Conservation (phyloP, 2,329 filamentous ascomycete genomes). For the Xylariaceae sp. region DNA sequence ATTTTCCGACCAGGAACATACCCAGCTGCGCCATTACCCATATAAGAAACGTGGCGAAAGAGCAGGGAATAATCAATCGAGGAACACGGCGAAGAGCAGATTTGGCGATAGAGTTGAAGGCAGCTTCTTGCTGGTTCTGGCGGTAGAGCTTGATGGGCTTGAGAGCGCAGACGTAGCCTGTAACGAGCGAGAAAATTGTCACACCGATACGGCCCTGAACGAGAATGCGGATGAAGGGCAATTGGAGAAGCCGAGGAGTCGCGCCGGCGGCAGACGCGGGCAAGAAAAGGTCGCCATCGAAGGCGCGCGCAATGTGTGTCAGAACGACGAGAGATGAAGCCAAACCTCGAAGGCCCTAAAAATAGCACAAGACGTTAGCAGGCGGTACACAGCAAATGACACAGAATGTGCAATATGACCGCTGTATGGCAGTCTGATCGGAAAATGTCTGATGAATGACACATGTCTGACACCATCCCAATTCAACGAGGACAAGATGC, state of each 20-base stretch:
- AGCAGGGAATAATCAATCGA: constrained; percentile 54
- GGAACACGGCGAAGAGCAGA: constrained; percentile 57
- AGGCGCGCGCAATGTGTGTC: constrained; percentile 50
- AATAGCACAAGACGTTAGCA: constrained; percentile 2
- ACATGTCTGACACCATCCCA: too few species aligned
- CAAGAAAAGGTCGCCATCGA: constrained; percentile 47
- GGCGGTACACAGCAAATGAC: not conserved
- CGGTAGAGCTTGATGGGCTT: constrained; percentile 55
- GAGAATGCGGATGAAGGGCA: constrained; percentile 55
- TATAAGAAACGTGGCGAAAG: constrained; percentile 49
- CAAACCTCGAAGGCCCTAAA: constrained; percentile 52
- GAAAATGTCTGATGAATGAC: too few species aligned
- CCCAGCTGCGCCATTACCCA: constrained; percentile 53
- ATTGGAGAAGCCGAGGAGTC: constrained; percentile 49
- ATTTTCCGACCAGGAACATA: constrained; percentile 51
- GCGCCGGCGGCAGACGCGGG: constrained; percentile 41
- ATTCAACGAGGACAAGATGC: too few species aligned
- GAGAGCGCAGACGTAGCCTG: constrained; percentile 60
- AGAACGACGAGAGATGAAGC: constrained; percentile 52
- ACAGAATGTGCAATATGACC: not conserved
- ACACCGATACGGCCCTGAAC: constrained; percentile 62
- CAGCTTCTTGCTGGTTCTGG: constrained; percentile 49
- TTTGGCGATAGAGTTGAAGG: constrained; percentile 50
- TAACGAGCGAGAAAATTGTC: constrained; percentile 62
- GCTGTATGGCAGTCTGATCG: not conserved